Evolutionary conservation across 78 protist species (phyloP).

Genomic region (Trichosphaerium sp.): DNA sequence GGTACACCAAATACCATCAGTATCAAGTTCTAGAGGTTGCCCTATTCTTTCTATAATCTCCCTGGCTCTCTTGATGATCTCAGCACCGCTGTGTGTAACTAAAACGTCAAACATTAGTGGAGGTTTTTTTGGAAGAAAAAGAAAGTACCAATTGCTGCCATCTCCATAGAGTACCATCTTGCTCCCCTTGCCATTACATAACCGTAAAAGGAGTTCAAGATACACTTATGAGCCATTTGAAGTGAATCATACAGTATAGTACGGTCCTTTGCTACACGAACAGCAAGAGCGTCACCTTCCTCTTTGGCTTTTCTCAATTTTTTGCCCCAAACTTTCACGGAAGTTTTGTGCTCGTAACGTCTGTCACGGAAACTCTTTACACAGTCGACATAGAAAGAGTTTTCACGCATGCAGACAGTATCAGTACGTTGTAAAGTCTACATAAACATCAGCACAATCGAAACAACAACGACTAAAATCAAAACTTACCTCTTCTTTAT

Average conservation of each 20-base stretch:
- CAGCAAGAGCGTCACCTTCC: conserved; percentile 2
- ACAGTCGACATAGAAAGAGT: conserved; percentile 95
- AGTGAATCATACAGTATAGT: conserved; percentile 93
- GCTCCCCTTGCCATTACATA: conserved; percentile 98
- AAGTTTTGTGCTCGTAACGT: conserved; percentile 84
- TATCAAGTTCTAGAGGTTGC: conserved; percentile 96
- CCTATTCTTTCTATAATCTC: conserved; percentile 84
- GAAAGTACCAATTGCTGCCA: conserved; percentile 91
- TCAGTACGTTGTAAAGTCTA: too few species aligned
- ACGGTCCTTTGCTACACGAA: conserved; percentile 20
- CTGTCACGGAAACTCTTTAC: conserved; percentile 91
- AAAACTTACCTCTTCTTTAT: too few species aligned
- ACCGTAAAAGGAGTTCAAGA: conserved; percentile 98
- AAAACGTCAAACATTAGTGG: too few species aligned
- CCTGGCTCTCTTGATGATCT: conserved; percentile 79
- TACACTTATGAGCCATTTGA: conserved; percentile 99
- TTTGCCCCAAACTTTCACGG: conserved; percentile 62
- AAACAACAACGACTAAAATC: too few species aligned
- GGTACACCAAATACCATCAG: conserved; percentile 99
- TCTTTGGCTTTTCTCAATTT: conserved; percentile 34
- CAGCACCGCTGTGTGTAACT: conserved; percentile 93
- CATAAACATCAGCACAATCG: too few species aligned
- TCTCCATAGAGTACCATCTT: conserved; percentile 98
- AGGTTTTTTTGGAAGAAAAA: background rate
- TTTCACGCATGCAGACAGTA: conserved; percentile 97